Evolutionary conservation across 192 early-diverging fungal species (phyloP).

Genomic region (Jimgerdemannia flammicorona): DNA sequence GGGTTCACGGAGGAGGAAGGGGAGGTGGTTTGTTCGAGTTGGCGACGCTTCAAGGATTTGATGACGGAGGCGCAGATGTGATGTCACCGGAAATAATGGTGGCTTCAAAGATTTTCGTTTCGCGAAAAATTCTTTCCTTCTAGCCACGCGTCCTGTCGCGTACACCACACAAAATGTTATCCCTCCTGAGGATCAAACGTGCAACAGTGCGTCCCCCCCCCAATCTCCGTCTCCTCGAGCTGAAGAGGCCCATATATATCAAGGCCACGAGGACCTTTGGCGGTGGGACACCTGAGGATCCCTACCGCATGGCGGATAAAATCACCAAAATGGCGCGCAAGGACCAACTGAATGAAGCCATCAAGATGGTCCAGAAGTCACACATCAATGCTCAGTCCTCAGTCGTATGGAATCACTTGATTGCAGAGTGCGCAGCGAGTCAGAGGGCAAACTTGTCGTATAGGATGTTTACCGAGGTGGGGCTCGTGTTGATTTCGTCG

Average conservation of each 20-base stretch:
- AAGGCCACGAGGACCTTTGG: not conserved
- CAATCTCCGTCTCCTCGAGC: no score
- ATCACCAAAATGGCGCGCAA: not conserved
- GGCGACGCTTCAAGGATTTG: no score
- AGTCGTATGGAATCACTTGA: constrained; percentile 22
- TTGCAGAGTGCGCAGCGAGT: constrained; percentile 2
- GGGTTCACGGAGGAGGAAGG: not conserved
- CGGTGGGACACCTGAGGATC: constrained; percentile 5
- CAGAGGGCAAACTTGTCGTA: constrained; percentile 11
- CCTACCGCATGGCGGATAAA: constrained; percentile 17
- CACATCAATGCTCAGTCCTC: constrained; percentile 6
- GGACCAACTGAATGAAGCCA: constrained; percentile 7
- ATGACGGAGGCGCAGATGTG: no score
- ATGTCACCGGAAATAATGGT: no score
- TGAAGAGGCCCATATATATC: no score
- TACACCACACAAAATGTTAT: no score
- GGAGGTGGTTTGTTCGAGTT: no score
- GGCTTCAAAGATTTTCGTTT: no score
- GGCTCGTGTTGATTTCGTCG: not conserved
- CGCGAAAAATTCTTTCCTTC: no score
- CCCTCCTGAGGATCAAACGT: no score
- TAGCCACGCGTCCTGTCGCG: no score
- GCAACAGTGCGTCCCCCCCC: no score
- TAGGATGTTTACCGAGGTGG: constrained; percentile 9
- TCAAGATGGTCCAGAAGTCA: constrained; percentile 5